phyloP scores from a whole-genome alignment of 345 rosid genomes.

The Punica granatum region DNA sequence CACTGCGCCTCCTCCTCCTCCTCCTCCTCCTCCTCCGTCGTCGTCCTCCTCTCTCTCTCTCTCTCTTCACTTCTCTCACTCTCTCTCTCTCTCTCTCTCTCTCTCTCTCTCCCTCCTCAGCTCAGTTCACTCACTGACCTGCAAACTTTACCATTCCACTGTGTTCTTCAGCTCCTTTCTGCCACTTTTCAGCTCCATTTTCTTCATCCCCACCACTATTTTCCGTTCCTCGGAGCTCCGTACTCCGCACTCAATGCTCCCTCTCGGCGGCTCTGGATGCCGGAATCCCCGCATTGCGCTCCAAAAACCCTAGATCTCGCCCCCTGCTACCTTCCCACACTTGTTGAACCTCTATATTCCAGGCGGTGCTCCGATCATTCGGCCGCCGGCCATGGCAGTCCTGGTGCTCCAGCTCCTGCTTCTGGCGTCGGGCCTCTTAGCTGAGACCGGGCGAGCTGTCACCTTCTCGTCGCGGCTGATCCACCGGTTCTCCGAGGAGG shows the following conservation, averaged over 20 bases:
- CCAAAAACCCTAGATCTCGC: slow-evolving; percentile 16
- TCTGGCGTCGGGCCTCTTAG: slow-evolving; percentile 4
- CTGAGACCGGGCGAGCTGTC: slow-evolving; percentile 9
- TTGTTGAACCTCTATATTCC: not conserved
- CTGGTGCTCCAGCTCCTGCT: slow-evolving; percentile 12
- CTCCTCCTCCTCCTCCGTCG: not conserved
- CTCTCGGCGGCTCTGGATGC: not conserved
- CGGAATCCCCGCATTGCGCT: not conserved
- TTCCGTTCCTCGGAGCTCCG: not conserved
- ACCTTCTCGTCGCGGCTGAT: slow-evolving; percentile 53
- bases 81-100: not conserved
- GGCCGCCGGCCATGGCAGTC: slow-evolving; percentile 18
- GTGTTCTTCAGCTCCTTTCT: not conserved
- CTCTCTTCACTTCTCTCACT: slow-evolving; percentile 1
- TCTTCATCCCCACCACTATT: not conserved
- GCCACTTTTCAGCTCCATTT: not conserved
- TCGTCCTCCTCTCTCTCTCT: not conserved
- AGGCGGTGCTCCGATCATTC: not conserved
- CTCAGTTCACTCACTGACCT: not conserved
- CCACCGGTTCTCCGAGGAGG: slow-evolving; percentile 80
- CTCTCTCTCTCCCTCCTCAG: not conserved
- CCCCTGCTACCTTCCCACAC: not conserved
- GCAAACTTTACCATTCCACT: not conserved
- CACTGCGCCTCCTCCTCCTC: slow-evolving; percentile 5
- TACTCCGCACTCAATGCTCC: not conserved